phyloP scores from a whole-genome alignment of 2,329 filamentous ascomycete species.

The Paraphaeosphaeria sporulosa region DNA sequence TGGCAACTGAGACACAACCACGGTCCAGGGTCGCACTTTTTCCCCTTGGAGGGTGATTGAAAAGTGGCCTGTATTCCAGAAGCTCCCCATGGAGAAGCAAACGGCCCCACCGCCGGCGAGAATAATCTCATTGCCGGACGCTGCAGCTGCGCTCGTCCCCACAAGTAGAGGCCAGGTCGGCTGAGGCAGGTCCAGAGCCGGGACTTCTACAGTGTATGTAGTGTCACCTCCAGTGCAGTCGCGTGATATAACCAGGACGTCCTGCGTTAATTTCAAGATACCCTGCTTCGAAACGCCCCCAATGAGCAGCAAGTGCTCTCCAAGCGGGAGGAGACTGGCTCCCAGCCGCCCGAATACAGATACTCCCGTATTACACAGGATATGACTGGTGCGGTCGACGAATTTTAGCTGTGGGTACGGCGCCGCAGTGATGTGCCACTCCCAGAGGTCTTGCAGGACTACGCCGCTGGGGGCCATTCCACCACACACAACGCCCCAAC shows the following conservation, averaged over 20 bases:
- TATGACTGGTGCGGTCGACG: conserved; percentile 37
- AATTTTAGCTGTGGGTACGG: conserved; percentile 36
- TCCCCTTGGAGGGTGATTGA: conserved; percentile 26
- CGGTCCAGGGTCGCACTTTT: conserved; percentile 28
- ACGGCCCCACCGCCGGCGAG: conserved; percentile 83
- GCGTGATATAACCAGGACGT: conserved; percentile 35
- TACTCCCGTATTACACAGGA: conserved; percentile 25
- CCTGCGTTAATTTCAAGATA: conserved; percentile 34
- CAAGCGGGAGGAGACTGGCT: conserved; percentile 57
- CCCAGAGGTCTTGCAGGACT: conserved; percentile 68
- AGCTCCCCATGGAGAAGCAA: conserved; percentile 90
- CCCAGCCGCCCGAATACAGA: conserved; percentile 57
- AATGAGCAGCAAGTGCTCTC: conserved; percentile 58
- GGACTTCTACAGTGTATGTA: conserved; percentile 28
- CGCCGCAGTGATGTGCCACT: conserved; percentile 63
- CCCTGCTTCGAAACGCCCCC: conserved; percentile 57
- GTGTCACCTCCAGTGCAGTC: conserved; percentile 21
- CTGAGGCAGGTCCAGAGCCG: conserved; percentile 28
- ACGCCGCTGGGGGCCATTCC: conserved; percentile 73
- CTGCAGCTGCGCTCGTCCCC: conserved; percentile 66
- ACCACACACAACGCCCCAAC: conserved; percentile 72
- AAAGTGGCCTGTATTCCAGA: conserved; percentile 67
- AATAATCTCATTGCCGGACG: conserved; percentile 61
- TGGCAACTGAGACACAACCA: conserved; percentile 10
- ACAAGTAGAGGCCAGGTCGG: conserved; percentile 71